These are phyloP conservation scores for Colletotrichum agaves DNA, from an alignment of 2,329 filamentous ascomycete species.

Conservation along the genomic window DNA sequence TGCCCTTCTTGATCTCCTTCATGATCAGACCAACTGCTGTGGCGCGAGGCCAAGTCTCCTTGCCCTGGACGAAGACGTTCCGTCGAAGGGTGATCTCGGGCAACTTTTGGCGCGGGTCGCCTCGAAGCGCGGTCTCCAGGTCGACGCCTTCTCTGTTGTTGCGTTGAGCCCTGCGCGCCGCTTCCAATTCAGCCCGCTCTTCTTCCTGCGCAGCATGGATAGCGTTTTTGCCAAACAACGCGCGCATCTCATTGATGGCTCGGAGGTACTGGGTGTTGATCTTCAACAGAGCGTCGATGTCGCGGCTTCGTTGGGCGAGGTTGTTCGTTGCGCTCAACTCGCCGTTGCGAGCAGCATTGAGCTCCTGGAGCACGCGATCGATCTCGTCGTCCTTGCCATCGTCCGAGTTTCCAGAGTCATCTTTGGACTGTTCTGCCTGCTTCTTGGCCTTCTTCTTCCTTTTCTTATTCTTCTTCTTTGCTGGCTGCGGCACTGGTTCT, in stretches of 20 bases:
- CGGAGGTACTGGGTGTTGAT: constrained; percentile 79
- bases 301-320: constrained; percentile 27
- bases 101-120: constrained; percentile 70
- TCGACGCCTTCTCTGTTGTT: constrained; percentile 63
- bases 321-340: constrained; percentile 36
- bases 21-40: constrained; percentile 86
- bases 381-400: constrained; percentile 62
- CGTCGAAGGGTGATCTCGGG: constrained; percentile 77
- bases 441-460: constrained; percentile 50
- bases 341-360: constrained; percentile 51
- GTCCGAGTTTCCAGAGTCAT: constrained; percentile 30
- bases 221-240: constrained; percentile 65
- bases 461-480: constrained; percentile 52
- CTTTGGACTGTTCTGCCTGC: constrained; percentile 42
- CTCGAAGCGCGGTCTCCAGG: constrained; percentile 64
- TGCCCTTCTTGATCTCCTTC: constrained; percentile 63
- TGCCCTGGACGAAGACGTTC: constrained; percentile 87
- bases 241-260: constrained; percentile 89
- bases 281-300: constrained; percentile 54
- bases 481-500: constrained; percentile 35
- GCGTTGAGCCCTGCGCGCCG: constrained; percentile 47
- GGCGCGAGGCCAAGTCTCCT: constrained; percentile 85
- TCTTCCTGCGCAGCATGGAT: constrained; percentile 65
- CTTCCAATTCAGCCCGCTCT: constrained; percentile 56
- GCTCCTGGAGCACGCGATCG: constrained; percentile 62